Percentiles rank a stretch among this genome's conserved stretches.
Conservation (phyloP, 108 stramenopile genomes). For the Cyclotella baltica region DNA sequence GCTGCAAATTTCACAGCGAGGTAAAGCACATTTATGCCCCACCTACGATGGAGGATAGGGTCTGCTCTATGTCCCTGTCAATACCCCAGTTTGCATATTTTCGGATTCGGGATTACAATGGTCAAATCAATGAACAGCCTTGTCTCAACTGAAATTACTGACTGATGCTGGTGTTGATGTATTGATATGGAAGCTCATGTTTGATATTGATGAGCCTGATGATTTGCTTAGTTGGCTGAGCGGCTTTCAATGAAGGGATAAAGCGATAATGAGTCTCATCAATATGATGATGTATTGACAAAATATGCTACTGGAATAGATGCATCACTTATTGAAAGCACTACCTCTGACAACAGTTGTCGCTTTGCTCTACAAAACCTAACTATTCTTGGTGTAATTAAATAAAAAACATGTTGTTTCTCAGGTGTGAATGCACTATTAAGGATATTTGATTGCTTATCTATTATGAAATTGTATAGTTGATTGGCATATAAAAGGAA, state of each 20-base stretch:
- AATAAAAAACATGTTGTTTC: too few species aligned
- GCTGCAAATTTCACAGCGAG: too few species aligned
- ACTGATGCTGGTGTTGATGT: conserved; percentile 65
- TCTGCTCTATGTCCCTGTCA: too few species aligned
- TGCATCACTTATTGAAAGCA: background rate
- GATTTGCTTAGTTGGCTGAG: conserved; percentile 64
- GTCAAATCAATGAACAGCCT: conserved; percentile 76
- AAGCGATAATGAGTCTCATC: too few species aligned
- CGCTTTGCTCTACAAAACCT: too few species aligned
- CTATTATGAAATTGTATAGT: too few species aligned
- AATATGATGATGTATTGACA: background rate
- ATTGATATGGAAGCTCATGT: conserved; percentile 66
- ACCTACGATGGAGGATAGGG: too few species aligned
- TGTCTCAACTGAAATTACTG: conserved; percentile 81
- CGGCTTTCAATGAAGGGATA: background rate
- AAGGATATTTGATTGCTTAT: too few species aligned
- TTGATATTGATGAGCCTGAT: conserved; percentile 80
- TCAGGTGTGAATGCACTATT: too few species aligned
- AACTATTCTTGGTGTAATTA: too few species aligned
- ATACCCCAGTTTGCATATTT: conserved; percentile 58
- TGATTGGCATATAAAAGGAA: too few species aligned
- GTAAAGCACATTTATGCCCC: conserved; percentile 55
- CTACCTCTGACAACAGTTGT: too few species aligned
- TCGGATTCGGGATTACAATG: conserved; percentile 63
- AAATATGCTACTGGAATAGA: background rate